Evolutionary conservation across 257 asterid species (phyloP), one percentile per base, ranked within the genome.

Genomic region (Thymus quinquecostatus): DNA sequence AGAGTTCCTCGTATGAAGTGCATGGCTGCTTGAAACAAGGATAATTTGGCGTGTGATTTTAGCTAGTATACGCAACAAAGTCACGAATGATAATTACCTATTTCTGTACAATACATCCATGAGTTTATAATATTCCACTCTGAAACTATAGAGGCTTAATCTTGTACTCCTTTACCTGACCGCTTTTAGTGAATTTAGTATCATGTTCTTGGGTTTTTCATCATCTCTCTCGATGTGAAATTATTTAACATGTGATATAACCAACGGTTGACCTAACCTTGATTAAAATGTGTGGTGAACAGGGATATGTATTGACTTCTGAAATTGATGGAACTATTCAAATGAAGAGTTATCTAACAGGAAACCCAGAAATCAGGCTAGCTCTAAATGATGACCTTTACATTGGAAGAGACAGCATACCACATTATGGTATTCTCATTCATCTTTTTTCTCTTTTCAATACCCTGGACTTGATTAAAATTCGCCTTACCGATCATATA

Each of bases 251-350:
- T 69, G 30, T 47, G 53, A 36, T 53, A 38, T 64, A 10, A 29
- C 50, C 10, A 59, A 72, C 50, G 56, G 32, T 68, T 44, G 54
- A 55, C 27, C 62, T 75, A 28, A 59, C 34, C 66, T 49, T 9
- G 61, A 41, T 49, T 29, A 33, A 77, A 70, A 40, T 62, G 63
- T 21, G 50, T 79, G 51, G 43, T 62, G 67, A 77, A 75, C 88
- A 86, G 91, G 91, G 91, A 72, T 95, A 92, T 81, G 90, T 95
- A 77, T 86, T 90, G 88, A 95, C 99, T 75, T 95, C 98, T 72
- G 99, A 95, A 83, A 95, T 95, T 79, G 99, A 95, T 80, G 99
- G 99, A 53, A 92, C 99, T 69, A 95, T 95, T 74, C 99, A 95
- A 92, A 95, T 95, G 99, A 95, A 95, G 96, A 95, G 99, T 79